Evolutionary conservation across 805 yeast species (phyloP).

Genomic region (Yamadazyma akitaensis): DNA sequence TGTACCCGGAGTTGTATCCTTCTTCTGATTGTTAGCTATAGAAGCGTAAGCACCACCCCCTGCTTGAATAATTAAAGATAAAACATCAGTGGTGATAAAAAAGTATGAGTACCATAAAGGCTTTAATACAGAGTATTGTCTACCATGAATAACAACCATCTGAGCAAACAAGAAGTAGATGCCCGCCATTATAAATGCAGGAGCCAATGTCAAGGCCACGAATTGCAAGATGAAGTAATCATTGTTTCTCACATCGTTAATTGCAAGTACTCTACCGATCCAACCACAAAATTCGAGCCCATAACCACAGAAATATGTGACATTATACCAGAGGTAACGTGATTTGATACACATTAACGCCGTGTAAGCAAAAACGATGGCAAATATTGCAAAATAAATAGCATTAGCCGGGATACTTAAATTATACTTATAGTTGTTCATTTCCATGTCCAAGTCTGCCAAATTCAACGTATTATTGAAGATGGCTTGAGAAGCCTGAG

Average conservation of each 20-base stretch:
- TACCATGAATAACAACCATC: constrained; percentile 35
- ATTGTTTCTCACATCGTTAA: constrained; percentile 20
- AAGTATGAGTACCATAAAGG: constrained; percentile 45
- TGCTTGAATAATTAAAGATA: constrained; percentile 38
- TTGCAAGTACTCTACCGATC: constrained; percentile 33
- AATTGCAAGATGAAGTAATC: constrained; percentile 30
- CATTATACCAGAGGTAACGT: constrained; percentile 38
- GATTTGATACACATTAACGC: constrained; percentile 28
- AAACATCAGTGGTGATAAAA: constrained; percentile 35
- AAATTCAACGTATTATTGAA: constrained; percentile 32
- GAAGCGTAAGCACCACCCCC: constrained; percentile 39
- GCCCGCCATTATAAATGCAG: constrained; percentile 44
- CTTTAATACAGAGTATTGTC: constrained; percentile 33
- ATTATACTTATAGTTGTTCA: constrained; percentile 23
- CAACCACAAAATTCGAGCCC: constrained; percentile 37
- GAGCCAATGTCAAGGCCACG: constrained; percentile 36
- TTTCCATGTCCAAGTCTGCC: constrained; percentile 24
- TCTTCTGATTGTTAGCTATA: constrained; percentile 20
- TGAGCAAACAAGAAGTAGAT: constrained; percentile 40
- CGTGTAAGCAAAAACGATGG: constrained; percentile 22
- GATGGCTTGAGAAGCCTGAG: constrained; percentile 32
- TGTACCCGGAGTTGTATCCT: constrained; percentile 30
- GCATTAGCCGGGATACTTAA: constrained; percentile 30
- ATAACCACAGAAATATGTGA: constrained; percentile 35
- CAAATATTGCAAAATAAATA: constrained; percentile 28